Conservation (phyloP, 441 rosid species). For the Capsella rubella region DNA sequence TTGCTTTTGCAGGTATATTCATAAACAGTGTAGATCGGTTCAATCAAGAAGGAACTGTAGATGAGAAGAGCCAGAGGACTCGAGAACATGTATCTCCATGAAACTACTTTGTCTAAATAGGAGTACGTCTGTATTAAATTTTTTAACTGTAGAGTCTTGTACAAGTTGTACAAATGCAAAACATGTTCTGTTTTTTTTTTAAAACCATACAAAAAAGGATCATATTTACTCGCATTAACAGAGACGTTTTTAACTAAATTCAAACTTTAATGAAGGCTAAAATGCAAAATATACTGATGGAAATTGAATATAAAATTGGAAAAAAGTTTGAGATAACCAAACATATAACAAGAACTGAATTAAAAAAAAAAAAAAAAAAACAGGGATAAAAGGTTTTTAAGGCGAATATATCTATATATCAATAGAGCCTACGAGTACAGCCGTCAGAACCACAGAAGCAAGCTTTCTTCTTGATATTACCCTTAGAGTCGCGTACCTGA, state of each 20-base stretch:
- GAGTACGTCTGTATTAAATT: neutral
- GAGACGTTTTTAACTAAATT: too few species aligned
- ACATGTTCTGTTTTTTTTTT: neutral
- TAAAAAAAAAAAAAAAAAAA: neutral
- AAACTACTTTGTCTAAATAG: neutral
- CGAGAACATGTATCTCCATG: constrained; percentile 24
- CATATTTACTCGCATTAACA: too few species aligned
- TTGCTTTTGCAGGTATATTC: constrained; percentile 58
- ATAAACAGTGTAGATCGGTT: constrained; percentile 66
- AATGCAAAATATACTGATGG: too few species aligned
- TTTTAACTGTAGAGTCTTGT: neutral
- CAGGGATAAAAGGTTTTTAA: neutral
- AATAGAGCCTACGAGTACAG: constrained; percentile 87
- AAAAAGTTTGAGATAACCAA: too few species aligned
- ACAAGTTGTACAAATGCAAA: constrained; percentile 4
- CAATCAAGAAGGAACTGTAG: constrained; percentile 49
- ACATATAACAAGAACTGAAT: neutral
- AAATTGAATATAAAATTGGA: too few species aligned
- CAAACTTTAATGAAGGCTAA: too few species aligned
- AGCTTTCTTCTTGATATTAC: constrained; percentile 71
- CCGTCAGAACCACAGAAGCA: constrained; percentile 85
- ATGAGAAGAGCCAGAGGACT: constrained; percentile 4
- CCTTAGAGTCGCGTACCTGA: constrained; percentile 72
- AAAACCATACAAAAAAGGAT: too few species aligned
- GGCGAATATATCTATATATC: constrained; percentile 31